Conservation (phyloP, 2,329 filamentous ascomycete species). For the Penicillium sp. region DNA sequence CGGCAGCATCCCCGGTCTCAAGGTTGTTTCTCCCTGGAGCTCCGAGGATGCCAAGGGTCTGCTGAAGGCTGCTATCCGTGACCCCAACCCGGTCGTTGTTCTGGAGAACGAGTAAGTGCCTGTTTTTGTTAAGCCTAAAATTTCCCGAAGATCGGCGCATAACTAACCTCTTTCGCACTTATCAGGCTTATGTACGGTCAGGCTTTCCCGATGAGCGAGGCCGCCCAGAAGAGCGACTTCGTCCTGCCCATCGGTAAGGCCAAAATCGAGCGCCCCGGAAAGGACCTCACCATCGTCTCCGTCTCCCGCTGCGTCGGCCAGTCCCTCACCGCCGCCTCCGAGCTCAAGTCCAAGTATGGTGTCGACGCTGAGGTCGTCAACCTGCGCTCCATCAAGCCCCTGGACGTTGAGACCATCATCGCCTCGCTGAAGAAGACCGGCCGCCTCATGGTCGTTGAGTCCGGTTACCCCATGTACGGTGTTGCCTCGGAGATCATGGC, state of each 20-base stretch:
- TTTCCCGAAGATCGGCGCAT: neutral
- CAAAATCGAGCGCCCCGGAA: constrained; percentile 96
- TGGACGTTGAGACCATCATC: constrained; percentile 93
- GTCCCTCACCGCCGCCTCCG: constrained; percentile 83
- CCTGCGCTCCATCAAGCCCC: constrained; percentile 93
- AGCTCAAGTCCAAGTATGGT: constrained; percentile 94
- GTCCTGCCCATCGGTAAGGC: constrained; percentile 98
- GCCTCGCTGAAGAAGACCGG: constrained; percentile 99
- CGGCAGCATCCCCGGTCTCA: constrained; percentile 94
- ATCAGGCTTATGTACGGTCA: constrained; percentile 81
- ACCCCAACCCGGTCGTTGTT: constrained; percentile 94
- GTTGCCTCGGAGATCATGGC: constrained; percentile 92
- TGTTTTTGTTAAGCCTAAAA: neutral
- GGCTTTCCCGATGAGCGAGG: constrained; percentile 95
- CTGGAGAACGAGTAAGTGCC: constrained; percentile 76
- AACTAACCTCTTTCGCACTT: constrained; percentile 29
- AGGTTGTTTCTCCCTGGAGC: constrained; percentile 96
- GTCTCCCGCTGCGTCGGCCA: constrained; percentile 95
- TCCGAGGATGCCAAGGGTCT: constrained; percentile 98
- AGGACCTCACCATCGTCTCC: constrained; percentile 93
- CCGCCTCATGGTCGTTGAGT: constrained; percentile 88
- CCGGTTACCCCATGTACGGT: constrained; percentile 93
- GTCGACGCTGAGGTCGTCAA: constrained; percentile 97
- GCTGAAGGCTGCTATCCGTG: constrained; percentile 94
- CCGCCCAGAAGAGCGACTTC: constrained; percentile 93